phyloP scores from a whole-genome alignment of 2,329 filamentous ascomycete genomes.

The Ustilaginoidea virens region DNA sequence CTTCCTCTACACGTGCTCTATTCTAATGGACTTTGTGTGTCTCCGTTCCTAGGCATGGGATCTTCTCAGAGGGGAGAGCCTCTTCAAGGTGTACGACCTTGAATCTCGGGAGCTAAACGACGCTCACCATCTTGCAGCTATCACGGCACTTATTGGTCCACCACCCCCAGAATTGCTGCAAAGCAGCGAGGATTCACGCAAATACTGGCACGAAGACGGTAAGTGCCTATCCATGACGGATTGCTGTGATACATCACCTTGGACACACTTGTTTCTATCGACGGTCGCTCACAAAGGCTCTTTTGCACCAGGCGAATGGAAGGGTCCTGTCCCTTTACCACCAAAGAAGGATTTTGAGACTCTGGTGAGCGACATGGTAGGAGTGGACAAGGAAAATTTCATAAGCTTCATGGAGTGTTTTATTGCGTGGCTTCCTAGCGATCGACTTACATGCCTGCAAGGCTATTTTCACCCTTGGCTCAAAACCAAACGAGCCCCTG shows the following conservation, averaged over 20 bases:
- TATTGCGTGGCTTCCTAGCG: slow-evolving; percentile 12
- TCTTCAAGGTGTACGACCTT: slow-evolving; percentile 12
- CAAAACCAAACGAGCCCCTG: too few relatives aligned
- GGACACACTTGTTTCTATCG: too few relatives aligned
- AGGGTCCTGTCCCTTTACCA: slow-evolving; percentile 11
- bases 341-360: slow-evolving; percentile 6
- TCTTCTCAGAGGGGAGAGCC: slow-evolving; percentile 8
- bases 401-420: slow-evolving; percentile 9
- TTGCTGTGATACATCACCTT: slow-evolving; percentile 1
- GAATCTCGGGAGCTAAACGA: slow-evolving; percentile 11
- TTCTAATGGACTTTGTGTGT: slow-evolving; percentile 1
- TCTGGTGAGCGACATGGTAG: slow-evolving; percentile 5
- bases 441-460: slow-evolving; percentile 7
- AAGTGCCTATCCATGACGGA: slow-evolving; percentile 4
- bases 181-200: slow-evolving; percentile 8
- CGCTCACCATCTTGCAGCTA: slow-evolving; percentile 13
- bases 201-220: slow-evolving; percentile 14
- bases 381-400: slow-evolving; percentile 9
- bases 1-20: neutral
- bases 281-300: neutral
- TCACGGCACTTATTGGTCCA: slow-evolving; percentile 13
- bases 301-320: slow-evolving; percentile 11
- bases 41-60: slow-evolving; percentile 1
- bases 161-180: slow-evolving; percentile 12
- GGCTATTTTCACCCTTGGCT: slow-evolving; percentile 13